Conservation (phyloP, 495 filamentous ascomycete genomes). For the Neurospora intermedia region DNA sequence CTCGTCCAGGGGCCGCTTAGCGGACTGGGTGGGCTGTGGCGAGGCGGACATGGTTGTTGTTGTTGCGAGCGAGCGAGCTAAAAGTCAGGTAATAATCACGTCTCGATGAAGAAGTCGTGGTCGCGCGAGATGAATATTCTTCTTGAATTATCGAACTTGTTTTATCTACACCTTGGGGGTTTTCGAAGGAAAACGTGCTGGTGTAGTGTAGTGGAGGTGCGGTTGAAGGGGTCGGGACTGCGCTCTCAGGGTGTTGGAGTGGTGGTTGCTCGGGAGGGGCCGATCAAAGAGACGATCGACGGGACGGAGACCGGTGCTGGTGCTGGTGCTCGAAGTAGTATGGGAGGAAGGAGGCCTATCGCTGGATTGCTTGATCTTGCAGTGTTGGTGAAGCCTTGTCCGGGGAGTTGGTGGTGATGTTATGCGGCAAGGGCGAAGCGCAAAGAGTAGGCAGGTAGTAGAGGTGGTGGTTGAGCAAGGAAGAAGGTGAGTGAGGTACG, state of each 20-base stretch:
- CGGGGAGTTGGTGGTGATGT: conserved; percentile 5
- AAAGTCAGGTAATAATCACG: conserved; percentile 17
- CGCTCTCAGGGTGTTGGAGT: not conserved
- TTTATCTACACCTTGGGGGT: conserved; percentile 73
- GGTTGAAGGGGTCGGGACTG: conserved; percentile 6
- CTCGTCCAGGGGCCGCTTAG: conserved; percentile 95
- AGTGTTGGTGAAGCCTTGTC: conserved; percentile 1
- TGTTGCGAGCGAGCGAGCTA: conserved; percentile 5
- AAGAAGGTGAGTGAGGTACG: conserved; percentile 1
- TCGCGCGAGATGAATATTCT: conserved; percentile 33
- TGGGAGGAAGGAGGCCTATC: not conserved
- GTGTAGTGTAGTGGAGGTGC: conserved; percentile 57
- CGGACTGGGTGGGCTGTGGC: conserved; percentile 42
- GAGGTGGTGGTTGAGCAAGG: not conserved
- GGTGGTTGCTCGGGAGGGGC: not conserved
- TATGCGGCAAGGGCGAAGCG: conserved; percentile 4
- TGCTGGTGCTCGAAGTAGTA: conserved; percentile 1
- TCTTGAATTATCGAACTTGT: conserved; percentile 27
- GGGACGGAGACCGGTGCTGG: conserved; percentile 14
- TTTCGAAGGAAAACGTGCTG: conserved; percentile 88
- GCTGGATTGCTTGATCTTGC: not conserved
- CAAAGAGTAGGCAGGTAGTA: not conserved
- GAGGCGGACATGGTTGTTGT: conserved; percentile 40
- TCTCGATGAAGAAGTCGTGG: conserved; percentile 13
- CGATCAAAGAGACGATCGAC: not conserved